Percentiles rank a stretch among this genome's conserved stretches.
phyloP scores from a whole-genome alignment of 2,329 filamentous ascomycete species.

The Emericellopsis cladophorae region DNA sequence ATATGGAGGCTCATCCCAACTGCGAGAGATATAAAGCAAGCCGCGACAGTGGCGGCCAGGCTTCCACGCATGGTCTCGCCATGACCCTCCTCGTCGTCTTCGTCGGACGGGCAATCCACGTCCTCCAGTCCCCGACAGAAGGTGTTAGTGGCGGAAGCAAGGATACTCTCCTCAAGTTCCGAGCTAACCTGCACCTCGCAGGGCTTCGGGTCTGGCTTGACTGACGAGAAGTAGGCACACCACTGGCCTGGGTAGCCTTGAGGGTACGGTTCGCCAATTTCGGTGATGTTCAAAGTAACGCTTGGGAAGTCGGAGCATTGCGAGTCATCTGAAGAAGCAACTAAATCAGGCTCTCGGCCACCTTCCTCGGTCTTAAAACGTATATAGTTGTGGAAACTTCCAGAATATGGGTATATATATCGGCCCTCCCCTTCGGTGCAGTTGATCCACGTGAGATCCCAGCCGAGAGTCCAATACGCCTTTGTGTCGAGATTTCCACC shows the following conservation, averaged over 20 bases:
- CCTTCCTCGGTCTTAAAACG: slow-evolving; percentile 1
- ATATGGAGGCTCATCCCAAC: slow-evolving; percentile 1
- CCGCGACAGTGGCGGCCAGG: slow-evolving; percentile 1
- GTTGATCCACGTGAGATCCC: neutral
- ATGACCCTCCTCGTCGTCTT: slow-evolving; percentile 1
- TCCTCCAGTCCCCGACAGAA: slow-evolving; percentile 1
- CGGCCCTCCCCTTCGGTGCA: slow-evolving; percentile 1
- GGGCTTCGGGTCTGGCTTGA: slow-evolving; percentile 1
- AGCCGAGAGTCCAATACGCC: neutral
- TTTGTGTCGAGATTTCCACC: neutral
- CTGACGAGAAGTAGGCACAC: slow-evolving; percentile 1
- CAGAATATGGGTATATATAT: neutral
- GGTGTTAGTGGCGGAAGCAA: slow-evolving; percentile 1
- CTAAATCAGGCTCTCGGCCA: neutral
- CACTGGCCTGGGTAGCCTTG: neutral
- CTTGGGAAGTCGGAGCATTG: neutral
- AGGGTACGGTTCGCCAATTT: neutral
- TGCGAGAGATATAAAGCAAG: slow-evolving; percentile 2
- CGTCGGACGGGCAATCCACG: neutral
- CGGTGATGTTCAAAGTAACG: slow-evolving; percentile 1
- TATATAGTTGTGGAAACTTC: neutral
- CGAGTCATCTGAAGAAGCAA: neutral
- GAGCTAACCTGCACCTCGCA: slow-evolving; percentile 28
- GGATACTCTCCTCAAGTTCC: slow-evolving; percentile 14
- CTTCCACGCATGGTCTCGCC: slow-evolving; percentile 1